Evolutionary conservation across 345 rosid genomes (phyloP).

Genomic region (Mallotus nudiflorus): DNA sequence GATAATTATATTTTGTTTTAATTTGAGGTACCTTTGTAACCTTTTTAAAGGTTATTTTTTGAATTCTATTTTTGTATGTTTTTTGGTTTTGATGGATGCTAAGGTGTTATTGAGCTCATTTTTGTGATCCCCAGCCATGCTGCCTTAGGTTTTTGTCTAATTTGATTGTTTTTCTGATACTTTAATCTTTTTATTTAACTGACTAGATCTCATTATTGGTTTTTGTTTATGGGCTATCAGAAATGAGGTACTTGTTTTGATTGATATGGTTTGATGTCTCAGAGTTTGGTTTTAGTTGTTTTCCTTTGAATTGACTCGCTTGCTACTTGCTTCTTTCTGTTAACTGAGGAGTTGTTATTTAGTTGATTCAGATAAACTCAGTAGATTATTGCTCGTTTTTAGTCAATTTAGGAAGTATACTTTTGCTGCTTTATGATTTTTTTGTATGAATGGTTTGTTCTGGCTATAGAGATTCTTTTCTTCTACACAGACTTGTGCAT

Average conservation of each 20-base stretch:
- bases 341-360: neutral
- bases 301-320: neutral
- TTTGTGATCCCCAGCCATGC: neutral
- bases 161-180: conserved; percentile 8
- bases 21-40: conserved; percentile 1
- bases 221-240: too few relatives aligned
- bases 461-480: neutral
- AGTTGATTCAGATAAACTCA: neutral
- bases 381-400: neutral
- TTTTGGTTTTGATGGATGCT: neutral
- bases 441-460: neutral
- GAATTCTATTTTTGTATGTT: neutral
- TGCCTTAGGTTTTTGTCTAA: neutral
- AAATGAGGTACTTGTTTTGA: too few relatives aligned
- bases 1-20: neutral
- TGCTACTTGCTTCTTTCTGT: neutral
- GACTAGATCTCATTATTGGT: too few relatives aligned
- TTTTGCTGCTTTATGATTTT: neutral
- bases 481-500: neutral
- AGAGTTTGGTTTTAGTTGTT: neutral
- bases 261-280: too few relatives aligned
- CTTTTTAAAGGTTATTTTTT: conserved; percentile 13
- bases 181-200: too few relatives aligned
- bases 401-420: neutral
- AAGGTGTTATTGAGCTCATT: conserved; percentile 1